Base-by-base conservation (phyloP, 306 rosid genomes). In the Vicia villosa region DNA sequence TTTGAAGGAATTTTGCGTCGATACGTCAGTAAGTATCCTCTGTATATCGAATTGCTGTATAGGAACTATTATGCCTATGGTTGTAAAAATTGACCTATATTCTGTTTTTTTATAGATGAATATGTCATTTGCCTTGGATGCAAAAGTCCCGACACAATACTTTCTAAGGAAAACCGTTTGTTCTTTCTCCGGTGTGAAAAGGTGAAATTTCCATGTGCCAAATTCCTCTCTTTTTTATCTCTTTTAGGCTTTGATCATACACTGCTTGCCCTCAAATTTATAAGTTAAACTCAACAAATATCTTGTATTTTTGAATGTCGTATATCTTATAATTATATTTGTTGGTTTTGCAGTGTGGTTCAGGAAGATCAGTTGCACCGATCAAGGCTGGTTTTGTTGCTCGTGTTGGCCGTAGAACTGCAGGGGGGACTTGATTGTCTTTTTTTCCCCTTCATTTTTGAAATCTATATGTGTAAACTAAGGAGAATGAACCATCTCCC, bases 131-230 rank as follows among this genome's bases (percentile, higher is more conserved):
- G 95, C 76, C 12, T 88, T 45, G 96, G 96, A 60, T 90, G 95
- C 85, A 90, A 90, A 80, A 87, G 96, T 78, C 96, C 96, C 0
- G 97, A 91, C 87, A 89, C 97, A n/a, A 89, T 89, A 40, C 94
- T 91, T 60, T 80, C 94, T 5, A 91, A 91, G 88, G 97, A 91
- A 83, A 91, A 91, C 59, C 97, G 97, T 14, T 85, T 91, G 34
- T 91, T 89, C 85, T 91, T 91, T 81, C 97, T 89, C 72, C 88
- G 97, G 69, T 91, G 97, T 62, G 96, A 91, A 80, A 91, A 87
- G 96, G 97, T 91, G 79, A 81, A 20, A 17, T 5, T 65, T 68
- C 75, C 54, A 21, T 40, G 42, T 21, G 13, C 70, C 34, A 11
- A 8, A 12, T 24, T 4, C 38, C n/a, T n/a, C 50, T 12, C 11